Evolutionary conservation across 495 filamentous ascomycete species (phyloP).

Genomic region (Geoglossum glabrum): DNA sequence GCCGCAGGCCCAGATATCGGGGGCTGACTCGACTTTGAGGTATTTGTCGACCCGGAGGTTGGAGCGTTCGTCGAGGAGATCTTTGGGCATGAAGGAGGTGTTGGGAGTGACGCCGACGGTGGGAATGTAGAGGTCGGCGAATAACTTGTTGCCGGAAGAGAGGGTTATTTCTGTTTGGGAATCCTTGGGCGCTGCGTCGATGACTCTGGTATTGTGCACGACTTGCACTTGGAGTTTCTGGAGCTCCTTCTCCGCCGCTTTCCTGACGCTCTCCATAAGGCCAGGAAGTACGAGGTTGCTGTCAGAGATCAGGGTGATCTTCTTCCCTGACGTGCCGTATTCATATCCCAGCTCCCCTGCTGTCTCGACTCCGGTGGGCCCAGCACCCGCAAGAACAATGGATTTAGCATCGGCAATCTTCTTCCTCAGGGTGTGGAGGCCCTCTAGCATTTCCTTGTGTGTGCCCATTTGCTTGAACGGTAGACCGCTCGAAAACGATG

Average conservation of each 20-base stretch:
- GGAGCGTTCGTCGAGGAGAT: constrained; percentile 27
- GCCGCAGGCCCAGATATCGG: constrained; percentile 23
- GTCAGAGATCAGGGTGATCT: constrained; percentile 29
- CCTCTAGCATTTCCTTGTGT: constrained; percentile 22
- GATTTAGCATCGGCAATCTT: constrained; percentile 29
- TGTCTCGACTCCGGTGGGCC: constrained; percentile 44
- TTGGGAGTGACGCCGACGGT: constrained; percentile 41
- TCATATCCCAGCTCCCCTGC: constrained; percentile 37
- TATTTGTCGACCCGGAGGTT: constrained; percentile 36
- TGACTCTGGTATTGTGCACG: constrained; percentile 19
- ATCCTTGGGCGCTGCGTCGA: constrained; percentile 7
- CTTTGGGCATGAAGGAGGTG: constrained; percentile 32
- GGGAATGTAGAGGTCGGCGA: constrained; percentile 41
- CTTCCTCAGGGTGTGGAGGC: constrained; percentile 19
- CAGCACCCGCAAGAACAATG: constrained; percentile 47
- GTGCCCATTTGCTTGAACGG: constrained; percentile 31
- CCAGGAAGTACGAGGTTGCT: constrained; percentile 20
- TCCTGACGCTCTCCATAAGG: constrained; percentile 18
- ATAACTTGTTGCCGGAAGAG: constrained; percentile 18
- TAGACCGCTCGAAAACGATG: constrained; percentile 19
- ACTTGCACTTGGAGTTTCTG: constrained; percentile 30
- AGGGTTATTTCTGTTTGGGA: constrained; percentile 13
- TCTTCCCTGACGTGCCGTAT: constrained; percentile 18
- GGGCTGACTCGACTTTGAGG: constrained; percentile 32
- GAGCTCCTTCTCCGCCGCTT: constrained; percentile 22